Evolutionary conservation across 2,329 filamentous ascomycete species (phyloP).

Genomic region (Alternaria burnsii): DNA sequence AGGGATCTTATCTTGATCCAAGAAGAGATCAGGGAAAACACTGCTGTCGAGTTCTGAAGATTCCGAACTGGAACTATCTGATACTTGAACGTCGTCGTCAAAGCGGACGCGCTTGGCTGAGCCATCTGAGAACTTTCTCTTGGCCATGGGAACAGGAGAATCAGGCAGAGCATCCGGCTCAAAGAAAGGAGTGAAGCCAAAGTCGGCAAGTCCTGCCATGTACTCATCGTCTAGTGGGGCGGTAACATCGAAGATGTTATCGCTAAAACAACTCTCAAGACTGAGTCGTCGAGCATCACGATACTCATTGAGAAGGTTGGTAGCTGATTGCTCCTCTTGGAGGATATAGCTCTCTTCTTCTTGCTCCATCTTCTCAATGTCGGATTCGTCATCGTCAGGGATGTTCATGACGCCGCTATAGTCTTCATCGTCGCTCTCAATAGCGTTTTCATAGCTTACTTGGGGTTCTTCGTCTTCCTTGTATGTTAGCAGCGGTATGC

Average conservation of each 20-base stretch:
- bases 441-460: slow-evolving; percentile 46
- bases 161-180: slow-evolving; percentile 53
- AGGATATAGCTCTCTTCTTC: slow-evolving; percentile 81
- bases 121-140: slow-evolving; percentile 50
- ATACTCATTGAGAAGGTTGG: slow-evolving; percentile 41
- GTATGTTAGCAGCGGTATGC: slow-evolving; percentile 49
- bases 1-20: slow-evolving; percentile 77
- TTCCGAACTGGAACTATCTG: slow-evolving; percentile 63
- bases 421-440: slow-evolving; percentile 57
- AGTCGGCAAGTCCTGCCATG: slow-evolving; percentile 38
- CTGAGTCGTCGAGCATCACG: slow-evolving; percentile 47
- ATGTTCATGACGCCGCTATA: slow-evolving; percentile 81
- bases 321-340: slow-evolving; percentile 43
- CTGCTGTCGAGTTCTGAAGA: slow-evolving; percentile 67
- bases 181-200: slow-evolving; percentile 48
- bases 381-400: slow-evolving; percentile 76
- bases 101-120: slow-evolving; percentile 76
- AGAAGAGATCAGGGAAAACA: slow-evolving; percentile 80
- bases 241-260: slow-evolving; percentile 46
- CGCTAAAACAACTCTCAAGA: slow-evolving; percentile 45
- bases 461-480: slow-evolving; percentile 33
- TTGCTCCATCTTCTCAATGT: slow-evolving; percentile 79
- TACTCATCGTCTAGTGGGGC: slow-evolving; percentile 37
- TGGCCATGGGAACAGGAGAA: slow-evolving; percentile 47
- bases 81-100: slow-evolving; percentile 68